Percentiles rank a stretch among this genome's conserved stretches.
phyloP scores from a whole-genome alignment of 2,329 filamentous ascomycete species.

The Boeremia exigua region DNA sequence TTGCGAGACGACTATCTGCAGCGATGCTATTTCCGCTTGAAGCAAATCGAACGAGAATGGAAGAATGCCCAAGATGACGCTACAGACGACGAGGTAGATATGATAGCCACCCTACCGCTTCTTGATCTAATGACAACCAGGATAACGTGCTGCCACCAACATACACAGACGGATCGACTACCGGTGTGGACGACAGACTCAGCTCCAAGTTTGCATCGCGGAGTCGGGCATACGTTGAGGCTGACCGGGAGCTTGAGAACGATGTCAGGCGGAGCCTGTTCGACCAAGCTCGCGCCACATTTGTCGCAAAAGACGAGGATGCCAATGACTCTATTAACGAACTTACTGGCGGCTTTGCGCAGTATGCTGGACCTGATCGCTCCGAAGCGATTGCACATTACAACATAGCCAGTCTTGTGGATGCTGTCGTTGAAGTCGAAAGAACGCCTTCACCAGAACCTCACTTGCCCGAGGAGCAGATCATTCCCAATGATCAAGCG shows the following conservation, averaged over 20 bases:
- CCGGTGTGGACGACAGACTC: conserved; percentile 35
- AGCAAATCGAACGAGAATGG: conserved; percentile 46
- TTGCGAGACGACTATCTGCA: conserved; percentile 42
- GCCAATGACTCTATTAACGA: conserved; percentile 41
- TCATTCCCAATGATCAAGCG: conserved; percentile 52
- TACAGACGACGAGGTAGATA: conserved; percentile 51
- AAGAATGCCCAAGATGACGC: conserved; percentile 44
- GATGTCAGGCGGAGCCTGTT: conserved; percentile 35
- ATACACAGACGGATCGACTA: conserved; percentile 33
- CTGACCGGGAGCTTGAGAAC: conserved; percentile 44
- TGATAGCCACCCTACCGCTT: background rate
- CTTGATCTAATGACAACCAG: conserved; percentile 18
- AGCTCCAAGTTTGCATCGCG: conserved; percentile 49
- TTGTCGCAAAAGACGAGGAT: conserved; percentile 39
- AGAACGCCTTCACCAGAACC: conserved; percentile 34
- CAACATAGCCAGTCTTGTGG: conserved; percentile 44
- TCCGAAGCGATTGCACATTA: conserved; percentile 48
- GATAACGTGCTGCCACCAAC: conserved; percentile 45
- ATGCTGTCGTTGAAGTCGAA: conserved; percentile 46
- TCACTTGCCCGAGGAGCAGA: conserved; percentile 18
- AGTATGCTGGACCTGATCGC: conserved; percentile 50
- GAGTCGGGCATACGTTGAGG: conserved; percentile 50
- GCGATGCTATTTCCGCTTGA: conserved; percentile 48
- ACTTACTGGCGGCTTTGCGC: conserved; percentile 46
- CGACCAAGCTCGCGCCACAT: conserved; percentile 27